Base-by-base conservation (phyloP, 805 yeast genomes). In the Ogataea ramenticola region DNA sequence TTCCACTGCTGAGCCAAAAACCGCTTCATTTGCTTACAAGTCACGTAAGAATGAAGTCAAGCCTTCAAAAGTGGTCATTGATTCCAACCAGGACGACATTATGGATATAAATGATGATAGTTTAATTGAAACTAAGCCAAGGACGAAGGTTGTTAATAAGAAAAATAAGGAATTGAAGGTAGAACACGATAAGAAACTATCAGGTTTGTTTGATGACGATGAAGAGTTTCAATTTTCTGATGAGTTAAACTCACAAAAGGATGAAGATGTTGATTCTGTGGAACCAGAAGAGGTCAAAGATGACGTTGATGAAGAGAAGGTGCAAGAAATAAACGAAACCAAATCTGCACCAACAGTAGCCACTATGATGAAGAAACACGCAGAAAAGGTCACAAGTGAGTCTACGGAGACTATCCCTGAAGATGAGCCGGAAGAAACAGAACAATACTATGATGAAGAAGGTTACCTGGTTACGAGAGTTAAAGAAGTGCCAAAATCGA, bases 391-490 rank as follows among this genome's bases (percentile, higher is more conserved):
- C 9, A 52, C 44, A 43, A 40, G 15, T 19, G 11, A 43, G 15
- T n/a, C 35, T 7, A 9, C 22, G 7, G 24, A 27, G n/a, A n/a
- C n/a, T n/a, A n/a, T n/a, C n/a, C 42, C 34, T 9, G 44, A 40
- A 31, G 38, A 26, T 14, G 39, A 22, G 17, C 39, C 45, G 16
- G 29, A 27, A 3, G 15, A 22, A 16, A 46, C 48, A 19, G 61
- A 54, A 39, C 52, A 58, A 2, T 57, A 51, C 19, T 50, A 51
- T 19, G 65, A 62, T 40, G 59, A 56, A 14, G 65, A 62, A 33
- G 66, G 66, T 5, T 61, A 54, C 30, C 41, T 61, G 19, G 58
- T 58, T 3, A 54, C 57, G 1, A 52, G 47, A 20, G 45, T 46
- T 17, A 36, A 38, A 14, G 38, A 41, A 20, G 35, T 44, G 10